A percentile compares a stretch with the other conserved stretches of the same genome.
Evolutionary conservation across 768 basidiomycete species (phyloP).

Genomic region (Auriscalpium vulgare): DNA sequence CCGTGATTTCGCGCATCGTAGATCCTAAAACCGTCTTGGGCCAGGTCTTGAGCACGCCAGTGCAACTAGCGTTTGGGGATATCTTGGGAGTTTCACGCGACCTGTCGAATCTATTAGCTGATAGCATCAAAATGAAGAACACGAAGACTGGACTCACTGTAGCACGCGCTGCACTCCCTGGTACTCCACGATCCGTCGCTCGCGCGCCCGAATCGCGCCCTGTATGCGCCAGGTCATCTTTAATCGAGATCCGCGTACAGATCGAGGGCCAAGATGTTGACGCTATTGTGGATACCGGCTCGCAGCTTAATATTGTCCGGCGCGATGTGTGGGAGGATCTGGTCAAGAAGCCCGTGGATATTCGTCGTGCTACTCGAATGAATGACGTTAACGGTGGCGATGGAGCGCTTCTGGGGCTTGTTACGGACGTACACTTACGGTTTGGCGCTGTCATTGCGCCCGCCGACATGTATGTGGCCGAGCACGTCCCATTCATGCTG

Average conservation of each 20-base stretch:
- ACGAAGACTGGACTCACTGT: no score
- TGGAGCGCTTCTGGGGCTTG: conserved; percentile 16
- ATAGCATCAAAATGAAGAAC: no score
- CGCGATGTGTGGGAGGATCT: neutral
- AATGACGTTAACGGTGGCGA: conserved; percentile 24
- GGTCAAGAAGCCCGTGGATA: neutral
- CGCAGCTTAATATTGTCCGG: neutral
- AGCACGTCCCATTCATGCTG: conserved; percentile 12
- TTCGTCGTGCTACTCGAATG: neutral
- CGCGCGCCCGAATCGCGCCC: no score
- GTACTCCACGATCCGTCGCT: no score
- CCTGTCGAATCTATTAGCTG: no score
- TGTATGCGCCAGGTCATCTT: no score
- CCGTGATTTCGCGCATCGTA: no score
- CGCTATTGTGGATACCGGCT: neutral
- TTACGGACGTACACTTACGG: conserved; percentile 15
- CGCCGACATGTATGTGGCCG: conserved; percentile 19
- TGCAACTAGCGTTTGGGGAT: no score
- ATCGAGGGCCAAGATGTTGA: neutral
- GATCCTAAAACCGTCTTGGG: no score
- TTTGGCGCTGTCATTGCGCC: conserved; percentile 17
- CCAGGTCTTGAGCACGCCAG: no score
- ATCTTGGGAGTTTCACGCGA: no score
- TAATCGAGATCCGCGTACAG: neutral
- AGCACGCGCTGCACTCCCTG: no score